These are phyloP conservation scores for Eucalyptus microcorys DNA, from an alignment of 345 rosid species.

Conservation along the genomic window DNA sequence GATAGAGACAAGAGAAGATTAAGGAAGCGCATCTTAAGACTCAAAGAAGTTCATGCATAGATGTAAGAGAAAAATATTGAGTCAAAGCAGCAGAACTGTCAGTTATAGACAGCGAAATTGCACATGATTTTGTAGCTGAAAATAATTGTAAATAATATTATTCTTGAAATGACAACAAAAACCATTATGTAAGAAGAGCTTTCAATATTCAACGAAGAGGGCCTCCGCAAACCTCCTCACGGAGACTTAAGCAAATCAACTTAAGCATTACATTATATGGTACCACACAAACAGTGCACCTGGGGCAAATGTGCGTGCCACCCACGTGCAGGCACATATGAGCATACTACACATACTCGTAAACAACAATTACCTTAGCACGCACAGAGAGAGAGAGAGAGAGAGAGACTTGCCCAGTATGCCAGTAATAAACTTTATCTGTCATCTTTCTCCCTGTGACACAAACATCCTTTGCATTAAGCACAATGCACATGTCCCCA, in stretches of 20 bases:
- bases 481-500: conserved; percentile 94
- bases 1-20: neutral
- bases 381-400: neutral
- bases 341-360: neutral
- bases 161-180: neutral
- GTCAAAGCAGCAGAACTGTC: neutral
- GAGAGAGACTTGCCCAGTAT: conserved; percentile 67
- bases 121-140: neutral
- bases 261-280: neutral
- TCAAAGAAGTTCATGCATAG: neutral
- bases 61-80: neutral
- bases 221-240: neutral
- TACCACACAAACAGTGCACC: neutral
- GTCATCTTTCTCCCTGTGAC: conserved; percentile 92
- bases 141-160: neutral
- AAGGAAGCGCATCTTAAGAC: neutral
- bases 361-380: neutral
- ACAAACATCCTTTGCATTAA: conserved; percentile 85
- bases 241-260: neutral
- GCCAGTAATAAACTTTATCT: conserved; percentile 84
- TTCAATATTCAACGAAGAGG: neutral
- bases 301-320: neutral
- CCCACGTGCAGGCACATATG: neutral
- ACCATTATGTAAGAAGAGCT: neutral
- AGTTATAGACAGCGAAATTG: neutral